phyloP scores from a whole-genome alignment of 163 green algal species.

The Volvox carteri region DNA sequence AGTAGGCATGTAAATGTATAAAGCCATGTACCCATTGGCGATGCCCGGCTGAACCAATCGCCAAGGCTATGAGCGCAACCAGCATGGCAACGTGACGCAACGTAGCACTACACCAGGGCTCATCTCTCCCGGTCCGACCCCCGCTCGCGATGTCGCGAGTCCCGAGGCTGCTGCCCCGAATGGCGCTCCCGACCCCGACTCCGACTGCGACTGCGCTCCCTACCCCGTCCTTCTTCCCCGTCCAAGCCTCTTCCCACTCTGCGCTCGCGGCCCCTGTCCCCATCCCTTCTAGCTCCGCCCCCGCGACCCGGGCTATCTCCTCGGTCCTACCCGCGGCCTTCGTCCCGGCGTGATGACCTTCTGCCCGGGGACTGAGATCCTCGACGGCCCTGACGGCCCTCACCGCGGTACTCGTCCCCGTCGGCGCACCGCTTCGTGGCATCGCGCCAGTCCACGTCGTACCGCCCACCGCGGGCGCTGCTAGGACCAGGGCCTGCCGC shows the following conservation, averaged over 20 bases:
- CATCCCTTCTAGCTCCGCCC: background rate
- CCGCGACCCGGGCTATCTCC: background rate
- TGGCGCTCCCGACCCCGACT: conserved; percentile 31
- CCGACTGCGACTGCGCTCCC: conserved; percentile 30
- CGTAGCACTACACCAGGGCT: background rate
- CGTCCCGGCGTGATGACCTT: background rate
- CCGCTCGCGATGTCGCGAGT: background rate
- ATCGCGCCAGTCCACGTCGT: background rate
- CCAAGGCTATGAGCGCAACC: background rate
- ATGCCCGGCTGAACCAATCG: background rate
- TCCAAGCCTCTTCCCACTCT: background rate
- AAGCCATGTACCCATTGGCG: background rate
- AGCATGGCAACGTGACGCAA: background rate
- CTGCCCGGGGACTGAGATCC: background rate
- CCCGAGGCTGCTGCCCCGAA: background rate
- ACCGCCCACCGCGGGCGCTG: background rate
- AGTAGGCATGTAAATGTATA: background rate
- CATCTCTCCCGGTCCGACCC: conserved; percentile 13
- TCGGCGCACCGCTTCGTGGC: background rate
- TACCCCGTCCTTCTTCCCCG: background rate
- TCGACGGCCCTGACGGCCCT: background rate
- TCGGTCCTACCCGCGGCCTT: background rate
- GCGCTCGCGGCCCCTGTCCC: background rate
- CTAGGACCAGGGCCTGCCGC: background rate
- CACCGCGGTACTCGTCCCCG: background rate